Conservation (phyloP, 305 asterid genomes). For the Fraxinus xanthoxyloides region DNA sequence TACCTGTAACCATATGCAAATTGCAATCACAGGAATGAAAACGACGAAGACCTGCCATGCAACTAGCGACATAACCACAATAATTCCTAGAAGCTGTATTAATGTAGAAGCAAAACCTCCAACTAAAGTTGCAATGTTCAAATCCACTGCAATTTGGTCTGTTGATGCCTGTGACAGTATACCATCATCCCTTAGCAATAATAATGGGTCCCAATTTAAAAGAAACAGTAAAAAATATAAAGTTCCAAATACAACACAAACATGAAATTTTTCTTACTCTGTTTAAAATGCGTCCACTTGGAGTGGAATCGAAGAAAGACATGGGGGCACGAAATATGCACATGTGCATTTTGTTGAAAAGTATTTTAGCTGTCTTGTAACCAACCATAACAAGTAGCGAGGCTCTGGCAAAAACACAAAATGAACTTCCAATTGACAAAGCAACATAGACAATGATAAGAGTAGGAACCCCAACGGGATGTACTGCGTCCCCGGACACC, state of each 20-base stretch:
- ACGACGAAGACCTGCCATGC: slow-evolving; percentile 73
- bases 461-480: slow-evolving; percentile 50
- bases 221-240: background rate
- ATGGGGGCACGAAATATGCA: slow-evolving; percentile 88
- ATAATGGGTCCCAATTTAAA: slow-evolving; percentile 27
- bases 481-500: slow-evolving; percentile 48
- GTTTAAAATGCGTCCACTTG: slow-evolving; percentile 82
- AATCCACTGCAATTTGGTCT: slow-evolving; percentile 74
- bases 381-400: slow-evolving; percentile 46
- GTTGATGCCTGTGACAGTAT: slow-evolving; percentile 66
- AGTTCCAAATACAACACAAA: background rate
- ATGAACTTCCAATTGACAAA: slow-evolving; percentile 56
- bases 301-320: slow-evolving; percentile 95
- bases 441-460: slow-evolving; percentile 65
- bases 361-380: slow-evolving; percentile 59
- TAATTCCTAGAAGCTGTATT: slow-evolving; percentile 65
- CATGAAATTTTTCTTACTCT: slow-evolving; percentile 45
- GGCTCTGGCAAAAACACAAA: slow-evolving; percentile 59
- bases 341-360: slow-evolving; percentile 63
- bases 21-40: slow-evolving; percentile 45
- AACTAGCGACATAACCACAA: slow-evolving; percentile 77
- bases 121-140: slow-evolving; percentile 43
- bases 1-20: slow-evolving; percentile 80
- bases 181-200: slow-evolving; percentile 34
- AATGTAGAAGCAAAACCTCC: slow-evolving; percentile 50